A percentile compares a stretch with the other conserved stretches of the same genome.
phyloP scores from a whole-genome alignment of 2,329 filamentous ascomycete genomes.

The Colletotrichum tropicale region DNA sequence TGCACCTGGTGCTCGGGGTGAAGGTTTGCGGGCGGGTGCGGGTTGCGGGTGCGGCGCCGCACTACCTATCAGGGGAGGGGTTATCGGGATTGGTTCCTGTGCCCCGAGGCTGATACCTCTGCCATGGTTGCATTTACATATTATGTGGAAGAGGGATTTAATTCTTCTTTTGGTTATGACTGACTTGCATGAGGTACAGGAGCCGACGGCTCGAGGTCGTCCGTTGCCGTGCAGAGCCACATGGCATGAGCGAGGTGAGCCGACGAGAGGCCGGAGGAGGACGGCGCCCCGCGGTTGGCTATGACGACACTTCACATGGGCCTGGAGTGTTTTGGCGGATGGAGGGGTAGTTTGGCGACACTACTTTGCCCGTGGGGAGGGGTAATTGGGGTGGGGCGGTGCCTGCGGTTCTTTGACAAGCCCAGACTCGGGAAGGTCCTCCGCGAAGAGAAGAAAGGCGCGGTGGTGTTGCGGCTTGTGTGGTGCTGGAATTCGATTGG shows the following conservation, averaged over 20 bases:
- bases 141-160: neutral
- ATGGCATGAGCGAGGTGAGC: neutral
- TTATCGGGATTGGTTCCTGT: neutral
- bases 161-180: neutral
- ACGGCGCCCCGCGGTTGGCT: neutral
- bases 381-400: neutral
- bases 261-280: neutral
- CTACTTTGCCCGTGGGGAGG: neutral
- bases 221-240: neutral
- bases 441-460: neutral
- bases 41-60: neutral
- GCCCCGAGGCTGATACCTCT: neutral
- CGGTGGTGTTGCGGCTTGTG: neutral
- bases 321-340: neutral
- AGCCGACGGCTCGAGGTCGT: neutral
- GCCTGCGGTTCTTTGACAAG: neutral
- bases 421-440: neutral
- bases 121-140: neutral
- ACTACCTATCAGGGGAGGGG: neutral
- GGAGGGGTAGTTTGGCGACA: conserved; percentile 1
- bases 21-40: neutral
- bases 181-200: neutral
- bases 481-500: neutral
- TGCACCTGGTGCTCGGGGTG: neutral
- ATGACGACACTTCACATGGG: conserved; percentile 20